Evolutionary conservation across 1,284 basidiomycete genomes (phyloP).

Genomic region (Phlebopus sp.): DNA sequence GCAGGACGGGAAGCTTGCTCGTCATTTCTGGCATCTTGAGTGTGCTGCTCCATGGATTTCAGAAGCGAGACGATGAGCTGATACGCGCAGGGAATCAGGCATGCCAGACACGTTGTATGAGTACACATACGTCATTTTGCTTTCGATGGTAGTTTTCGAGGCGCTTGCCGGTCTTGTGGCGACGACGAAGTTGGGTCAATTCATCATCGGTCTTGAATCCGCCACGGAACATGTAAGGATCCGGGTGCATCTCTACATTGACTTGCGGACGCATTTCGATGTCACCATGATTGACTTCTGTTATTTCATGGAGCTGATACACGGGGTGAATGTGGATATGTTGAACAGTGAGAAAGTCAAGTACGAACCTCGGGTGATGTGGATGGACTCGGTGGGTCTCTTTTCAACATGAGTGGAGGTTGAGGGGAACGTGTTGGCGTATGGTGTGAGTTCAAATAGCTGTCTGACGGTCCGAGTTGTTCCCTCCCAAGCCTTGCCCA

Average conservation of each 20-base stretch:
- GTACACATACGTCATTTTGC: conserved; percentile 72
- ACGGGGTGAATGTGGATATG: not conserved
- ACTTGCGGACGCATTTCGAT: conserved; percentile 41
- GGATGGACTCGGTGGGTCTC: not conserved
- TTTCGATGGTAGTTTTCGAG: conserved; percentile 72
- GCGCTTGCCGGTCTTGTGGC: conserved; percentile 54
- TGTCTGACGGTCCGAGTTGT: no score
- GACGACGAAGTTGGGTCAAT: conserved; percentile 56
- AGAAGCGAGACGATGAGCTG: conserved; percentile 81
- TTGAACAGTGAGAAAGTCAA: not conserved
- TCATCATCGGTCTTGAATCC: conserved; percentile 60
- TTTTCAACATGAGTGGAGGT: not conserved
- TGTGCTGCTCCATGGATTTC: conserved; percentile 87
- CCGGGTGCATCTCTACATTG: conserved; percentile 31
- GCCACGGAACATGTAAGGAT: conserved; percentile 61
- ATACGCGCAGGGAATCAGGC: conserved; percentile 5
- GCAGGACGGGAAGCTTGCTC: conserved; percentile 63
- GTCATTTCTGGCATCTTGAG: conserved; percentile 65
- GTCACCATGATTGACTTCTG: conserved; percentile 33
- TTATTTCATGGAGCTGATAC: conserved; percentile 34
- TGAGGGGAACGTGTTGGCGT: not conserved
- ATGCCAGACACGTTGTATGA: not conserved
- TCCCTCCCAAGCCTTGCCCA: not conserved
- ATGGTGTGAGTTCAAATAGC: not conserved
- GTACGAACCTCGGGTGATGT: conserved; percentile 12